Evolutionary conservation across 2,329 filamentous ascomycete genomes (phyloP).

Genomic region (Talaromyces albobiverticillius): DNA sequence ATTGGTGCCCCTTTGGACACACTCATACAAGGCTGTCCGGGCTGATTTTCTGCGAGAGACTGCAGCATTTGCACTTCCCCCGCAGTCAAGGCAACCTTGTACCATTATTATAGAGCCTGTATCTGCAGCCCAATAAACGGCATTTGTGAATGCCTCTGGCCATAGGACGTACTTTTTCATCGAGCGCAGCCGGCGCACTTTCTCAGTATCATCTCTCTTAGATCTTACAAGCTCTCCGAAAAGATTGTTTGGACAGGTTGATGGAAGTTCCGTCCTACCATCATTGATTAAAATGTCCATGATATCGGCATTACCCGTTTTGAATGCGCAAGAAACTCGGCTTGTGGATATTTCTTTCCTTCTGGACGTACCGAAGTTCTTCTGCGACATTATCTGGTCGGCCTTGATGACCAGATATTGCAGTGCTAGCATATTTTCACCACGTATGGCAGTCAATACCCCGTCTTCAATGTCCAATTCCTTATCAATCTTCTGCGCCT

Average conservation of each 20-base stretch:
- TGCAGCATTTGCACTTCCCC: slow-evolving; percentile 2
- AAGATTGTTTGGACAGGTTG: not conserved
- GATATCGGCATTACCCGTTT: slow-evolving; percentile 1
- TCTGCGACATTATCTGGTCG: not conserved
- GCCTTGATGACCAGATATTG: slow-evolving; percentile 2
- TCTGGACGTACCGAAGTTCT: not conserved
- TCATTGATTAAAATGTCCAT: slow-evolving; percentile 4
- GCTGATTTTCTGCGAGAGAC: not conserved
- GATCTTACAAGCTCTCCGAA: not conserved
- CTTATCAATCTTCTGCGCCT: not conserved
- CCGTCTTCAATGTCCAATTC: not conserved
- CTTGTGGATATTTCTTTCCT: not conserved
- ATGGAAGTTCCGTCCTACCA: slow-evolving; percentile 3
- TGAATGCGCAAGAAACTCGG: not conserved
- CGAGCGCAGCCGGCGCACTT: slow-evolving; percentile 3
- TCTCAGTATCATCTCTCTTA: slow-evolving; percentile 6
- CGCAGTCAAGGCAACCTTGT: slow-evolving; percentile 3
- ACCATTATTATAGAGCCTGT: slow-evolving; percentile 1
- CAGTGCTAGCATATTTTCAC: slow-evolving; percentile 3
- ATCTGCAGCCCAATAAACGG: slow-evolving; percentile 7
- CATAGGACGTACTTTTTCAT: slow-evolving; percentile 3
- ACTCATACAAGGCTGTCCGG: not conserved
- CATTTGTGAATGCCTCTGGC: slow-evolving; percentile 5
- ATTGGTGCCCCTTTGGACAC: not conserved
- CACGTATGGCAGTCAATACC: slow-evolving; percentile 1